These are phyloP conservation scores for Lodderomyces pseudojiufengensis DNA, from an alignment of 1,139 yeast species.

Conservation along the genomic window DNA sequence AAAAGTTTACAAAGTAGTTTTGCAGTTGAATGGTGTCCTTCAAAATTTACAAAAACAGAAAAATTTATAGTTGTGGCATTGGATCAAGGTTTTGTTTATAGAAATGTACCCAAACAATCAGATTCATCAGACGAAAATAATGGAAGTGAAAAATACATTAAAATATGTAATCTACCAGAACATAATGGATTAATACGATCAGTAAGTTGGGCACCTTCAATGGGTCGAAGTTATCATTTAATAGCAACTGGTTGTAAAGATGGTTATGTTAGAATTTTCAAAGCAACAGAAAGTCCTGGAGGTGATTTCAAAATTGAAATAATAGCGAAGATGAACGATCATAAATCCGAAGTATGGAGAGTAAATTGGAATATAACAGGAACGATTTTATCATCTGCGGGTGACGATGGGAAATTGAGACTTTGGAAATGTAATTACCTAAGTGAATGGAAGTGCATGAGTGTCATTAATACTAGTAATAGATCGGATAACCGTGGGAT, in stretches of 20 bases:
- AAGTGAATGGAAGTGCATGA: slow-evolving; percentile 88
- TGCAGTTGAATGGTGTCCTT: slow-evolving; percentile 90
- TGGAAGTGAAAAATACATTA: slow-evolving; percentile 20
- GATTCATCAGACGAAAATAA: slow-evolving; percentile 10
- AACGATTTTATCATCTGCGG: slow-evolving; percentile 86
- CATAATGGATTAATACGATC: slow-evolving; percentile 86
- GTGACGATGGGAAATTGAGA: slow-evolving; percentile 90
- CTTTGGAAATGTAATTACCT: slow-evolving; percentile 88
- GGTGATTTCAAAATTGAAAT: slow-evolving; percentile 36
- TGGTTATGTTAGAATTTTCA: slow-evolving; percentile 84
- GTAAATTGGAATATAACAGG: slow-evolving; percentile 95
- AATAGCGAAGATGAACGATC: slow-evolving; percentile 55
- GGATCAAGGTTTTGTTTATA: slow-evolving; percentile 80
- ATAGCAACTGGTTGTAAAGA: slow-evolving; percentile 96
- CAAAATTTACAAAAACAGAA: slow-evolving; percentile 70
- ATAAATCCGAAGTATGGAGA: slow-evolving; percentile 90
- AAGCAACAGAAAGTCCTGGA: slow-evolving; percentile 45
- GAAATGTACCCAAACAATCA: slow-evolving; percentile 19
- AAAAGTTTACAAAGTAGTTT: slow-evolving; percentile 84
- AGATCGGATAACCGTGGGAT: slow-evolving; percentile 22
- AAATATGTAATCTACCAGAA: slow-evolving; percentile 54
- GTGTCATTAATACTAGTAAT: slow-evolving; percentile 72
- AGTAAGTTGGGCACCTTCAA: slow-evolving; percentile 95
- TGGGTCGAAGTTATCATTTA: slow-evolving; percentile 85
- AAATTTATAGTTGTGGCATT: slow-evolving; percentile 81